Evolutionary conservation across 129 eudicot species (phyloP).

Genomic region (Tanacetum coccineum): DNA sequence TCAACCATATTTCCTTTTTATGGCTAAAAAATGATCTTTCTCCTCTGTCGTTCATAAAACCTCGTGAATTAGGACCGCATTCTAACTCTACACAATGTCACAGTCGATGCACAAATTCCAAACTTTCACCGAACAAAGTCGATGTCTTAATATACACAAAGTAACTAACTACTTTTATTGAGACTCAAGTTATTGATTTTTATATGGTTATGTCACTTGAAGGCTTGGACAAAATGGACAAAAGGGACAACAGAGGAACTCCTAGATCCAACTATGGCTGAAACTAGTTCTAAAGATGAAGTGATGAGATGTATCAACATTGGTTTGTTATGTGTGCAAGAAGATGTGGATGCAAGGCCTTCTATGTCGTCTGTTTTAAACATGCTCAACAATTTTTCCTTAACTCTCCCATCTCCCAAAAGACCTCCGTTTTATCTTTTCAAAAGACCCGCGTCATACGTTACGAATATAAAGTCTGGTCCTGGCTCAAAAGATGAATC

Average conservation of each 20-base stretch:
- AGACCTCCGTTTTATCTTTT: slow-evolving; percentile 18
- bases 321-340: slow-evolving; percentile 33
- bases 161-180: no score
- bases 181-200: neutral
- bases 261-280: slow-evolving; percentile 15
- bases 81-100: no score
- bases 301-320: slow-evolving; percentile 28
- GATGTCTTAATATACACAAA: no score
- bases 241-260: slow-evolving; percentile 16
- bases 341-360: no score
- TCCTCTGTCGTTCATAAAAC: no score
- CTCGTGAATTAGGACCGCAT: no score
- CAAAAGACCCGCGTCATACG: neutral
- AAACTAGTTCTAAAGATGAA: slow-evolving; percentile 12
- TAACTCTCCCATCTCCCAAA: slow-evolving; percentile 22
- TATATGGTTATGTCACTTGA: neutral
- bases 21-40: neutral
- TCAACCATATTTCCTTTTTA: neutral
- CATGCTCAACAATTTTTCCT: slow-evolving; percentile 18
- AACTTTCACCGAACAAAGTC: neutral
- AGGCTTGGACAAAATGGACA: slow-evolving; percentile 32
- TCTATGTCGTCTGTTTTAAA: slow-evolving; percentile 20
- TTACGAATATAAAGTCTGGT: neutral
- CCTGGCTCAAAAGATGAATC: slow-evolving; percentile 9
- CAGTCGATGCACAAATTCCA: neutral